A percentile compares a stretch with the other conserved stretches of the same genome.
These are phyloP conservation scores for Calcarisporium arbuscula DNA, from an alignment of 2,329 filamentous ascomycete species.

Conservation along the genomic window DNA sequence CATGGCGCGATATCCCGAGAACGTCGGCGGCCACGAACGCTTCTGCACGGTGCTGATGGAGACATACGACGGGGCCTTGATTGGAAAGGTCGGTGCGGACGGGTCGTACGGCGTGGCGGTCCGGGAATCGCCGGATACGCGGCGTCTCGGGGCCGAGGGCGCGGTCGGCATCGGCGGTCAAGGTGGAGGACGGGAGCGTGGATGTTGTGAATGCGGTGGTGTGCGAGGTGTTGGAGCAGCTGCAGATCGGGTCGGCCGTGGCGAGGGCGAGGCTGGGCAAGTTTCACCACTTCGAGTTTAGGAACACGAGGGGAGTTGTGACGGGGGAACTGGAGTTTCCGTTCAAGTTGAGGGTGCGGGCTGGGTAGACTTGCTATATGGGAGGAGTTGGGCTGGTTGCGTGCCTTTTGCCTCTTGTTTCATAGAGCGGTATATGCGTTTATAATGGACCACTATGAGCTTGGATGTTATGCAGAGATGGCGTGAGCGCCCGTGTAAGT, in stretches of 20 bases:
- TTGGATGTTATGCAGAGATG: no score
- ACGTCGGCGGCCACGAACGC: slow-evolving; percentile 36
- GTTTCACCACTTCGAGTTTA: slow-evolving; percentile 26
- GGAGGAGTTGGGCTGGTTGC: no score
- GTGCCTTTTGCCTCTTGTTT: no score
- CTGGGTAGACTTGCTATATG: no score
- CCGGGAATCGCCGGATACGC: slow-evolving; percentile 28
- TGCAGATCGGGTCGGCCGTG: slow-evolving; percentile 28
- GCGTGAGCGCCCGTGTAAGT: no score
- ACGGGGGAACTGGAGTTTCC: slow-evolving; percentile 19
- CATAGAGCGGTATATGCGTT: no score
- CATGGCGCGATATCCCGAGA: slow-evolving; percentile 35
- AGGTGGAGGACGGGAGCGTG: slow-evolving; percentile 42
- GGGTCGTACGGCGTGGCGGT: slow-evolving; percentile 41
- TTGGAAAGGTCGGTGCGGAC: slow-evolving; percentile 44
- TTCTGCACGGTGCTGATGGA: slow-evolving; percentile 42
- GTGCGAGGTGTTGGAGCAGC: slow-evolving; percentile 35
- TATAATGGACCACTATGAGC: no score
- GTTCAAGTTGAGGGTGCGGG: slow-evolving; percentile 1
- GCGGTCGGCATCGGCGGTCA: slow-evolving; percentile 38
- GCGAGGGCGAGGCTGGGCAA: slow-evolving; percentile 19
- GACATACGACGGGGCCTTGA: slow-evolving; percentile 26
- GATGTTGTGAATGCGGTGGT: slow-evolving; percentile 36
- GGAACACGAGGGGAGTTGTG: slow-evolving; percentile 32
- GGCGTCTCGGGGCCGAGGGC: slow-evolving; percentile 26